A percentile compares a stretch with the other conserved stretches of the same genome.
phyloP scores from a whole-genome alignment of 2,329 filamentous ascomycete genomes.

The Diaporthe sp. region DNA sequence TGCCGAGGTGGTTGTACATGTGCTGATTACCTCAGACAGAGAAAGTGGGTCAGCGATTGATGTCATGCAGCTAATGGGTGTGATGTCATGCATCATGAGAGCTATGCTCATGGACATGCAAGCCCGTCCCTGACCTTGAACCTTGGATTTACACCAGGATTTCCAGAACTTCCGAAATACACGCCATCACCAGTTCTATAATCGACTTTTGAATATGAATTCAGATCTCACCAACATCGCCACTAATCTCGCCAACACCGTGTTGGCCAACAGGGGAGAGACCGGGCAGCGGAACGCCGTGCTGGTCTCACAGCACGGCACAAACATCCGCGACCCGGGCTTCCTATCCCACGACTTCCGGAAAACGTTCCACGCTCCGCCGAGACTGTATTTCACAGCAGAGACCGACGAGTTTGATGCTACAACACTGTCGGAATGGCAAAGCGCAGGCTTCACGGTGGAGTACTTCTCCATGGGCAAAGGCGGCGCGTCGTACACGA shows the following conservation, averaged over 20 bases:
- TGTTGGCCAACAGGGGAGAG: conserved; percentile 12
- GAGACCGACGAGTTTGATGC: conserved; percentile 55
- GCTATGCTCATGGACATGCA: neutral
- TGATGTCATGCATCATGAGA: conserved; percentile 20
- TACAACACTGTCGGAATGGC: conserved; percentile 51
- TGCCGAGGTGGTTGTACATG: too few species aligned
- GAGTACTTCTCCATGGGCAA: conserved; percentile 54
- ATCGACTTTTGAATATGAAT: neutral
- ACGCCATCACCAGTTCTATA: too few species aligned
- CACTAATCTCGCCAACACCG: conserved; percentile 14
- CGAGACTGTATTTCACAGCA: conserved; percentile 55
- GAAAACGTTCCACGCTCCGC: conserved; percentile 38
- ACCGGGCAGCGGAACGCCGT: conserved; percentile 27
- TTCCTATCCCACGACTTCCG: conserved; percentile 56
- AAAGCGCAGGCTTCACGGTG: conserved; percentile 54
- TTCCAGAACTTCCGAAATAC: neutral
- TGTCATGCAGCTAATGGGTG: conserved; percentile 12
- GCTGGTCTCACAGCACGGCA: conserved; percentile 37
- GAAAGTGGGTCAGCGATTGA: conserved; percentile 15
- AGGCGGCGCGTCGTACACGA: conserved; percentile 46
- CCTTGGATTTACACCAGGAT: neutral
- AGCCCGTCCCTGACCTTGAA: neutral
- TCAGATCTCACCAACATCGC: conserved; percentile 9
- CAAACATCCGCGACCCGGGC: conserved; percentile 52
- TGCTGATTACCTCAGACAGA: neutral